Evolutionary conservation across 441 rosid species (phyloP), one percentile per base, ranked within the genome.

Genomic region (Geranium incanum): DNA sequence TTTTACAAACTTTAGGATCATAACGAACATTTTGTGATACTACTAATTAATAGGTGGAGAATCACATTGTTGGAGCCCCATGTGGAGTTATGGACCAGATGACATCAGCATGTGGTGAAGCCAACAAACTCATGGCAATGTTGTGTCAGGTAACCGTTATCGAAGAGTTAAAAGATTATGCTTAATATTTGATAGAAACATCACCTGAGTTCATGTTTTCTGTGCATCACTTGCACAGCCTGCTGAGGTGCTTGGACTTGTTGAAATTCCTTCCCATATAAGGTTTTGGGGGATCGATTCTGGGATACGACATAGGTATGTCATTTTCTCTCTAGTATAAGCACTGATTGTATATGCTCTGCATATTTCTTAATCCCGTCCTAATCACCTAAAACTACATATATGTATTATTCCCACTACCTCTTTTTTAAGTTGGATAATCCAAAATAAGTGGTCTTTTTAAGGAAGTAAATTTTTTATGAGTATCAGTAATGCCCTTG

Each of bases 31-130:
- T 59, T 59, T 19, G 8, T 59, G 23, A 59, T 15, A 18, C 65
- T 77, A 41, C n/a, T 28, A 28, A 28, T 28, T 28, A 28, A 28
- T 28, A 95, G 99, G 99, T 95, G 78, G 99, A 95, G 82, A 95
- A 93, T 85, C 99, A 89, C 79, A 88, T 95, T 76, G 99, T 95
- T 75, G 99, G 99, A 81, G 99, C 99, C 75, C 99, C 99, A 16
- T 95, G 99, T 72, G 99, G 99, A 71, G 97, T 95, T 68, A 91
- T 95, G 99, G 99, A 95, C 83, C 99, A 95, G 85, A 95, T 95
- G 99, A 87, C 99, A 50, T 91, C 99, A 36, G 94, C 97, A 16
- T 95, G 98, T 69, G 99, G 99, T 59, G 99, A 95, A 81, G 93
- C 98, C 74, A 87, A 95, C 85, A 91, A 93, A 79, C 93, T 95